phyloP scores from a whole-genome alignment of 495 filamentous ascomycete species.

The Podospora didyma region DNA sequence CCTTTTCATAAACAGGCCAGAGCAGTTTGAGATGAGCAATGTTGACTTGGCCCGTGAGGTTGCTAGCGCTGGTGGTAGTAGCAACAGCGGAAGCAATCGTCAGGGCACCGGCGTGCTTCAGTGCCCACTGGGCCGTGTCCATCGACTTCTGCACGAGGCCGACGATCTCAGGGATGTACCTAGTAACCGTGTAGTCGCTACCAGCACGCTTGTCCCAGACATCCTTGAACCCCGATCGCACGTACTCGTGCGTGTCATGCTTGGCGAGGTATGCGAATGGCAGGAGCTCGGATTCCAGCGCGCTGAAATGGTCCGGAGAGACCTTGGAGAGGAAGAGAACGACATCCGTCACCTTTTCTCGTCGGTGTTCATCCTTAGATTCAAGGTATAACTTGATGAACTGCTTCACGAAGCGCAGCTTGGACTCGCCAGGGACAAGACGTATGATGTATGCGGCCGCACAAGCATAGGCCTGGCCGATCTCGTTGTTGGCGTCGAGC shows the following conservation, averaged over 20 bases:
- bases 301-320: conserved; percentile 81
- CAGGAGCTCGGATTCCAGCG: conserved; percentile 66
- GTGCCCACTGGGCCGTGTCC: conserved; percentile 75
- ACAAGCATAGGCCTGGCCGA: conserved; percentile 78
- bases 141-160: conserved; percentile 61
- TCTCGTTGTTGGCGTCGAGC: conserved; percentile 86
- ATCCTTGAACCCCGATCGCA: conserved; percentile 68
- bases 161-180: conserved; percentile 82
- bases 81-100: conserved; percentile 70
- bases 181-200: conserved; percentile 70
- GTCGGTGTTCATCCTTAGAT: conserved; percentile 67
- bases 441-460: conserved; percentile 82
- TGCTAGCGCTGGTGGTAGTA: conserved; percentile 46
- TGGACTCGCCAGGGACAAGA: conserved; percentile 63
- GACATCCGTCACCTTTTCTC: conserved; percentile 74
- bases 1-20: conserved; percentile 79
- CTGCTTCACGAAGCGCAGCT: conserved; percentile 62
- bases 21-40: conserved; percentile 55
- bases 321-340: conserved; percentile 76
- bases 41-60: conserved; percentile 47
- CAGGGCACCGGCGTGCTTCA: conserved; percentile 83
- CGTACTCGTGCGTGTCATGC: conserved; percentile 75
- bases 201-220: conserved; percentile 90
- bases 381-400: conserved; percentile 72
- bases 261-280: conserved; percentile 87